Base-by-base conservation (phyloP, 768 basidiomycete genomes). In the Leccinellum rugosiceps region DNA sequence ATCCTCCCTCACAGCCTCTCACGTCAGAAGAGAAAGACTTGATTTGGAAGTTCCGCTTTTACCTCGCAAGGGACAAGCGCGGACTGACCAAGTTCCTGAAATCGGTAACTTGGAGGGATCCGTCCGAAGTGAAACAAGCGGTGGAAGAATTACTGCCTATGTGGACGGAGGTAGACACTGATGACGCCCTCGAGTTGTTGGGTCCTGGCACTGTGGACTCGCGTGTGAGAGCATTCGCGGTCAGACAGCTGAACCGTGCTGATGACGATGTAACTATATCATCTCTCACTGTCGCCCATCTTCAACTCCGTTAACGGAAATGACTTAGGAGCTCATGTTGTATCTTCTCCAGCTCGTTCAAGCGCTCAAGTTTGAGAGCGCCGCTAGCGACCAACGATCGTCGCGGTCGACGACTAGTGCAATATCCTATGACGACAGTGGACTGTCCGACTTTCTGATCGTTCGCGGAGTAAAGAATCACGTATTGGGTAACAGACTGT, bases 1-100 rank as follows among this genome's bases (percentile, higher is more conserved):
- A 98, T 62, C 87, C 95, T 1, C 97, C 97, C 0, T 95, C 90
- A 57, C 91, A 88, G 58, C 80, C 82, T 10, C 78, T 99, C 8
- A 90, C 84, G 4, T 86, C 93, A 0, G 91, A 94, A 66, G 96
- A 98, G 74, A 97, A 96, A 68, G 96, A 98, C 63, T 77, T 95
- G 43, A 87, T 98, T 38, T 99, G 97, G 97, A 95, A 96, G 71
- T 99, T 96, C 80, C 84, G 97, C n/a, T 99, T 98, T 75, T 98
- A 97, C 63, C 85, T 99, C 11, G 85, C 88, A 3, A 78, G 94
- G 32, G 92, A 95, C 71, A 95, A 93, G 74, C 86, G 91, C 10
- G 94, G 95, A 2, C 80, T 98, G 41, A 98, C 96, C 32, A 99
- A 99, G 71, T 99, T 99, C 74, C 80, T 99, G 53, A 98, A 93